Base-by-base conservation (phyloP, 352 stramenopile genomes). In the Blastocystis sp. region DNA sequence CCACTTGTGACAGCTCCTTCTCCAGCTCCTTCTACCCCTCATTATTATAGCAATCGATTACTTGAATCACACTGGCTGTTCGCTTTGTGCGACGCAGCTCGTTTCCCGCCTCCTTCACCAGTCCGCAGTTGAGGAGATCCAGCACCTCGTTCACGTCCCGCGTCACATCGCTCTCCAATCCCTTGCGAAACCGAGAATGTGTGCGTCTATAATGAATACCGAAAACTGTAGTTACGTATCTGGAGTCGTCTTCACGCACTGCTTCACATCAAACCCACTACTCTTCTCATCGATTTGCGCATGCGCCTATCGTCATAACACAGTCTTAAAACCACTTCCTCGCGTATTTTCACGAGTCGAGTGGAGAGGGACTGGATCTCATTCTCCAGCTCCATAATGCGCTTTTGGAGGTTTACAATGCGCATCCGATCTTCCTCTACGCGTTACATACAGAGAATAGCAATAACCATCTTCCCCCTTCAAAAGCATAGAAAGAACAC, bases 381-480 rank as follows among this genome's bases (percentile, higher is more conserved):
- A n/a, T 42, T 74, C 40, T 74, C 64, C 45, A 74, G n/a, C 7
- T 48, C 43, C 64, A 74, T 74, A 48, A 74, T 42, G 21, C 64
- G 40, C 17, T 52, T 48, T 48, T 74, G 64, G 19, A 74, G 64
- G 48, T 7, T 17, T 7, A 57, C 48, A 57, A 57, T 17, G 6
- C 48, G 48, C 48, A 57, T 17, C 14, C 14, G 6, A 7, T 57
- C 14, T 57, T 57, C 28, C 48, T 57, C 48, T 57, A 57, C 48
- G 6, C 48, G 6, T 34, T 57, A 57, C 6, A 57, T 14, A 7
- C 6, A 7, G 48, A 17, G 48, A 57, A 17, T 17, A 57, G 48
- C 14, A 57, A 57, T 17, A 14, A 57, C 48, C 48, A 17, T 57
- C 48, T 17, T 57, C 14, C 48, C 14, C 48, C 48, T 57, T 57